These are phyloP conservation scores for Naegleria fowleri DNA, from an alignment of 208 protist species.

Conservation along the genomic window DNA sequence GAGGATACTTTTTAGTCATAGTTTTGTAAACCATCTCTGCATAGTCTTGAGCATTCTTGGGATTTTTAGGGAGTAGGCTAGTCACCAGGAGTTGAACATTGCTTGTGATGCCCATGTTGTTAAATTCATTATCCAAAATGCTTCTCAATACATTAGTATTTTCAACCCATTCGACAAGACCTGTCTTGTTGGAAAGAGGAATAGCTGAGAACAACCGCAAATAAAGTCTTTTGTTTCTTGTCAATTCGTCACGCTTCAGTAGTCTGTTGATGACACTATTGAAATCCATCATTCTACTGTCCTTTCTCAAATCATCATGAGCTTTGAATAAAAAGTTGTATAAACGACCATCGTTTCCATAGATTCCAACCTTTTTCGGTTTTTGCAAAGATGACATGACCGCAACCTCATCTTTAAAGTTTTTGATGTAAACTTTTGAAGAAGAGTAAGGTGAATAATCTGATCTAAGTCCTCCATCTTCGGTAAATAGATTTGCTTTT, in stretches of 20 bases:
- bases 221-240: conserved; percentile 66
- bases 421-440: conserved; percentile 43
- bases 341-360: conserved; percentile 57
- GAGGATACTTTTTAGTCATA: conserved; percentile 38
- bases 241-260: conserved; percentile 67
- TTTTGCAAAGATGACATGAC: conserved; percentile 80
- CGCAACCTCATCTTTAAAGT: conserved; percentile 60
- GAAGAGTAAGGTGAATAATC: not conserved
- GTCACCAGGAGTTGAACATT: no score
- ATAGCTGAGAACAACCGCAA: conserved; percentile 74
- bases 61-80: no score
- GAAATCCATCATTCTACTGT: conserved; percentile 92
- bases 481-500: not conserved
- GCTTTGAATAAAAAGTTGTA: conserved; percentile 82
- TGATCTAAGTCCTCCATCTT: not conserved
- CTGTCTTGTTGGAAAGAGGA: conserved; percentile 71
- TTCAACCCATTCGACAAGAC: conserved; percentile 89
- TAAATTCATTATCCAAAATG: conserved; percentile 57
- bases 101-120: conserved; percentile 46
- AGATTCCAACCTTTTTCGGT: conserved; percentile 77
- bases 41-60: conserved; percentile 43
- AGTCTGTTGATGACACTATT: conserved; percentile 82
- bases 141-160: conserved; percentile 66
- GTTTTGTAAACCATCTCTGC: conserved; percentile 58
- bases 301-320: conserved; percentile 84